Evolutionary conservation across 2,329 filamentous ascomycete genomes (phyloP).

Genomic region (Diaporthe vaccinii): DNA sequence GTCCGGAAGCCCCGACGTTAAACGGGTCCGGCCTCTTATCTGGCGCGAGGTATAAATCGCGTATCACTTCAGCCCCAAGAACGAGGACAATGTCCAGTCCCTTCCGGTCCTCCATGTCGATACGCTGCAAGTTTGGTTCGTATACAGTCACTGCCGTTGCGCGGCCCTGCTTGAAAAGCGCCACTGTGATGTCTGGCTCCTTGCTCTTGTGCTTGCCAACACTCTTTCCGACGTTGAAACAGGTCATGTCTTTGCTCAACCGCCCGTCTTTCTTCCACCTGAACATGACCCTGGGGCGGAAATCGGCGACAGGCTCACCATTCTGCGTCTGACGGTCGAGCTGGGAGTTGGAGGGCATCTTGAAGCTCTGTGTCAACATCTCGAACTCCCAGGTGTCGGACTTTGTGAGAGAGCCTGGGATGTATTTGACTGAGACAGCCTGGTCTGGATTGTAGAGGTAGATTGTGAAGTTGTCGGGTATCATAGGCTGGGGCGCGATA

Average conservation of each 20-base stretch:
- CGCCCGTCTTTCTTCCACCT: conserved; percentile 92
- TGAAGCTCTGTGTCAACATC: conserved; percentile 88
- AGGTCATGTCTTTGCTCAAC: conserved; percentile 88
- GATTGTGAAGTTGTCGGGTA: conserved; percentile 84
- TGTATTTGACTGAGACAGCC: conserved; percentile 77
- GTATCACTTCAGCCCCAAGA: conserved; percentile 73
- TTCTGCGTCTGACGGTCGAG: conserved; percentile 81
- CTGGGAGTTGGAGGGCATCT: conserved; percentile 80
- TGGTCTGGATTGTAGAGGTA: conserved; percentile 96
- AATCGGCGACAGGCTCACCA: conserved; percentile 50
- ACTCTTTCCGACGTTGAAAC: conserved; percentile 85
- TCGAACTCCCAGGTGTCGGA: conserved; percentile 91
- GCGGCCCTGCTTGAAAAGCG: conserved; percentile 79
- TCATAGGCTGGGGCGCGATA: conserved; percentile 75
- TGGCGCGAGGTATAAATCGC: conserved; percentile 74
- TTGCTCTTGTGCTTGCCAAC: conserved; percentile 82
- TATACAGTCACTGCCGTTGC: conserved; percentile 84
- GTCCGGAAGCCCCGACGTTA: conserved; percentile 71
- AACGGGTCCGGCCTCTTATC: conserved; percentile 76
- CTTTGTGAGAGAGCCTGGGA: conserved; percentile 83
- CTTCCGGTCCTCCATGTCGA: conserved; percentile 95
- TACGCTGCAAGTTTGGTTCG: conserved; percentile 89
- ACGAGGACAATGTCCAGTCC: conserved; percentile 88
- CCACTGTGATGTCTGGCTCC: conserved; percentile 96
- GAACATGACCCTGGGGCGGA: conserved; percentile 83